Conservation (phyloP, 805 yeast genomes). For the Zygosaccharomyces bisporus region DNA sequence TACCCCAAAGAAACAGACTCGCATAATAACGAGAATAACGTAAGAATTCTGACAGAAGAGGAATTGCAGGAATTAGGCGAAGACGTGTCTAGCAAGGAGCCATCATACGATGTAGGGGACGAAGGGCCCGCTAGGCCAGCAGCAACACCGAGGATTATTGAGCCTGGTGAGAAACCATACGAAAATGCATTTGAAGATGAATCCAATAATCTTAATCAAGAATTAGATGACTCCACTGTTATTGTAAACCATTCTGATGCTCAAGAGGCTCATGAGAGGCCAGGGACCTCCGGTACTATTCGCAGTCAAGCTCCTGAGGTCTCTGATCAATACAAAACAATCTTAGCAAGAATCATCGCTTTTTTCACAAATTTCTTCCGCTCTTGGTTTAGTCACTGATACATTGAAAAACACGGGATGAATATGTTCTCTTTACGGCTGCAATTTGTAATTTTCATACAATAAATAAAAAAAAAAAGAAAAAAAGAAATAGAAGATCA, state of each 20-base stretch:
- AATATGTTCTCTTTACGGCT: not conserved
- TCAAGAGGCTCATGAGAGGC: conserved; percentile 15
- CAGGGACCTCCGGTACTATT: conserved; percentile 15
- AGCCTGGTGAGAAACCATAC: conserved; percentile 16
- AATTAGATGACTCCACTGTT: conserved; percentile 9
- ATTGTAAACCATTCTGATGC: conserved; percentile 20
- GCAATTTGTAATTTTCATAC: not conserved
- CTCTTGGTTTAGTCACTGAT: conserved; percentile 19
- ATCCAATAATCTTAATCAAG: not conserved
- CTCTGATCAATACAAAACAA: conserved; percentile 18
- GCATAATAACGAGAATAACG: conserved; percentile 40
- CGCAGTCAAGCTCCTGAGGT: conserved; percentile 13
- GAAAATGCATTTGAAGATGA: conserved; percentile 24
- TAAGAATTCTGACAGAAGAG: conserved; percentile 18
- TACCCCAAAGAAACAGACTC: conserved; percentile 35
- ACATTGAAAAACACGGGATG: not conserved
- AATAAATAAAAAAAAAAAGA: conserved; percentile 10
- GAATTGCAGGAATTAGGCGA: conserved; percentile 5
- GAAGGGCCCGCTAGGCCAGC: conserved; percentile 32
- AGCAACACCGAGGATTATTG: conserved; percentile 14
- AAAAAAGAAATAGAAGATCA: conserved; percentile 1
- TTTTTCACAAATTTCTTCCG: conserved; percentile 21
- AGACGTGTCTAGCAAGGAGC: conserved; percentile 2
- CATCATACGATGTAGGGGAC: conserved; percentile 7
- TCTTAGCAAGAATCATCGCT: conserved; percentile 21